These are phyloP conservation scores for Trichoderma sp. DNA, from an alignment of 2,329 filamentous ascomycete genomes.

Conservation along the genomic window DNA sequence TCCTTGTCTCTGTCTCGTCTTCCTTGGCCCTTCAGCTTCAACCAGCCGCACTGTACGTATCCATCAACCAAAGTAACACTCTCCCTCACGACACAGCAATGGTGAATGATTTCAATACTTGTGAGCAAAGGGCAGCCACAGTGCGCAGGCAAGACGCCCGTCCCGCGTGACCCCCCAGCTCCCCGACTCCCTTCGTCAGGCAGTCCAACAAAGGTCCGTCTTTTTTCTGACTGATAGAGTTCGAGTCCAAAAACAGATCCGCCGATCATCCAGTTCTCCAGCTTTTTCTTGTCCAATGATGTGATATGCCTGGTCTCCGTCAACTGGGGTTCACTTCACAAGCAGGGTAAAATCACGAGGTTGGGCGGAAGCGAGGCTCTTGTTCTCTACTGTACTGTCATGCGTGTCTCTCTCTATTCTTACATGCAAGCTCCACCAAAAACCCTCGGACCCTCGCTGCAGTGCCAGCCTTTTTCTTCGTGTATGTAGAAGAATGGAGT, in stretches of 20 bases:
- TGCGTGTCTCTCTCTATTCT: too few relatives aligned
- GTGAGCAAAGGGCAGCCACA: background rate
- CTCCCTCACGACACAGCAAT: background rate
- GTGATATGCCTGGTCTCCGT: too few relatives aligned
- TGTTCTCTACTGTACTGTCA: too few relatives aligned
- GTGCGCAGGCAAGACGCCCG: constrained; percentile 1
- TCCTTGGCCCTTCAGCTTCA: constrained; percentile 1
- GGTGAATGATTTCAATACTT: background rate
- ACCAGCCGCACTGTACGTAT: background rate
- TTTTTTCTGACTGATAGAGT: constrained; percentile 16
- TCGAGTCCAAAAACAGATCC: constrained; percentile 19
- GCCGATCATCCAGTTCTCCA: constrained; percentile 12
- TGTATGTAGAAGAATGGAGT: too few relatives aligned
- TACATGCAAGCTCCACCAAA: too few relatives aligned
- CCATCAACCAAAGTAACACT: background rate
- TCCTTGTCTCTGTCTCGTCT: constrained; percentile 4
- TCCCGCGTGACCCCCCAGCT: constrained; percentile 19
- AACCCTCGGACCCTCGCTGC: too few relatives aligned
- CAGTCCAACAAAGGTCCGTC: too few relatives aligned
- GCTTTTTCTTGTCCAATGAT: too few relatives aligned
- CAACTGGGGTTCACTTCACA: too few relatives aligned
- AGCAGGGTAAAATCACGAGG: constrained; percentile 17
- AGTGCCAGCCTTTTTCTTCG: too few relatives aligned
- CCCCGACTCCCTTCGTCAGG: background rate
- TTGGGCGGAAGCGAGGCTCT: constrained; percentile 12